phyloP scores from a whole-genome alignment of 768 basidiomycete genomes.

The Lentinula raphanica region DNA sequence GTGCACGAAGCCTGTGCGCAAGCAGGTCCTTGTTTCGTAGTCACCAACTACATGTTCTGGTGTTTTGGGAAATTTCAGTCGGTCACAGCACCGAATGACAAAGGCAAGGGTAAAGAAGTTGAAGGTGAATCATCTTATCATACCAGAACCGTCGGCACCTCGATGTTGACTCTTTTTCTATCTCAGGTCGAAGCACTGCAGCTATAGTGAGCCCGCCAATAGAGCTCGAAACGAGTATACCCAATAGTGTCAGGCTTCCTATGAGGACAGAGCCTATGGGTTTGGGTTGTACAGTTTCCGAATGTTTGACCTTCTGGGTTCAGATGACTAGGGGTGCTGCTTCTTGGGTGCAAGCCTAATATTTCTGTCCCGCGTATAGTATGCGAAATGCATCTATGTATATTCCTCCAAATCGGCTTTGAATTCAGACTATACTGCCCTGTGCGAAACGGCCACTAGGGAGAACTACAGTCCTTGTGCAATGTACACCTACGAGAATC shows the following conservation, averaged over 20 bases:
- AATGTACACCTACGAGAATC: too few species aligned
- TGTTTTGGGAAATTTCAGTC: background rate
- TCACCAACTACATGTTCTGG: slow-evolving; percentile 1
- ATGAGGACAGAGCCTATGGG: background rate
- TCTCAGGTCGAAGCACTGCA: background rate
- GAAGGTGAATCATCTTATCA: background rate
- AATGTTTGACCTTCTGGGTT: background rate
- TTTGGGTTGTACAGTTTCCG: too few species aligned
- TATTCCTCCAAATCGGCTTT: background rate
- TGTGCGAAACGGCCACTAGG: too few species aligned
- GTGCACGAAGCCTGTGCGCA: background rate
- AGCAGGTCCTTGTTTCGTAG: background rate
- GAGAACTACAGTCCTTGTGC: too few species aligned
- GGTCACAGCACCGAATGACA: background rate
- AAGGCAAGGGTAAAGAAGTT: background rate
- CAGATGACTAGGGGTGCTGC: background rate
- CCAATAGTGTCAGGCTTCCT: background rate
- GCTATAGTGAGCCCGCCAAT: background rate
- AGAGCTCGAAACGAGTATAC: background rate
- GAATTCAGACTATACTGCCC: too few species aligned
- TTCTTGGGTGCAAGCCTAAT: background rate
- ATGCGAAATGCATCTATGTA: background rate
- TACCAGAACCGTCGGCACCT: too few species aligned
- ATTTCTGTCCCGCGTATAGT: background rate
- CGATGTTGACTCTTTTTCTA: background rate